Percentiles rank a stretch among this genome's conserved stretches.
Conservation (phyloP, 2,329 filamentous ascomycete species). For the Venturia oleaginea region DNA sequence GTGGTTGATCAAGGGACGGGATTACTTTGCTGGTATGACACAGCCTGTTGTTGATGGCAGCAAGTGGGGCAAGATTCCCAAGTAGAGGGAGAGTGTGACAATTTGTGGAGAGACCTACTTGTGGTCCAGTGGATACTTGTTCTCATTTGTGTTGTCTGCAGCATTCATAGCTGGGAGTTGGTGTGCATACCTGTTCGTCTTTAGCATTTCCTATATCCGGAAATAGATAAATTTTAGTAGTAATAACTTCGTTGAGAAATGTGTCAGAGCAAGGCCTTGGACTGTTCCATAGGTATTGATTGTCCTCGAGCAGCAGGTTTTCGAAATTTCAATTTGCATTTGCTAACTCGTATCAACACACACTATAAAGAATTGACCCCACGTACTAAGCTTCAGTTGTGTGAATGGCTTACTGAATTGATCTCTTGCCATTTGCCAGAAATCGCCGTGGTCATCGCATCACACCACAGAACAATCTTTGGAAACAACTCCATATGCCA, state of each 20-base stretch:
- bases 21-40: conserved; percentile 25
- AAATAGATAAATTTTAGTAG: not conserved
- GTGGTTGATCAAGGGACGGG: conserved; percentile 34
- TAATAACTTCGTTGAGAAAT: not conserved
- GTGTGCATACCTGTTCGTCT: conserved; percentile 1
- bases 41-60: conserved; percentile 9
- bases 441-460: conserved; percentile 60
- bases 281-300: no score
- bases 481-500: conserved; percentile 28
- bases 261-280: not conserved
- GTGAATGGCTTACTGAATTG: conserved; percentile 45
- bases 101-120: not conserved
- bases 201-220: not conserved
- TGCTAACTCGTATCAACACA: no score
- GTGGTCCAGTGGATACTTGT: not conserved
- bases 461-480: conserved; percentile 52
- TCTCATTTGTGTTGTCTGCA: not conserved
- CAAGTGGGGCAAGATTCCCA: conserved; percentile 9
- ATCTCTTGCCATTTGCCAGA: conserved; percentile 76
- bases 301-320: no score
- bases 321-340: no score
- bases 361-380: not conserved
- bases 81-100: not conserved
- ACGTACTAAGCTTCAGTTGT: not conserved
- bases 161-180: not conserved